Evolutionary conservation across 306 rosid genomes (phyloP), one percentile per base, ranked within the genome.

Genomic region (Erythrophleum fordii): DNA sequence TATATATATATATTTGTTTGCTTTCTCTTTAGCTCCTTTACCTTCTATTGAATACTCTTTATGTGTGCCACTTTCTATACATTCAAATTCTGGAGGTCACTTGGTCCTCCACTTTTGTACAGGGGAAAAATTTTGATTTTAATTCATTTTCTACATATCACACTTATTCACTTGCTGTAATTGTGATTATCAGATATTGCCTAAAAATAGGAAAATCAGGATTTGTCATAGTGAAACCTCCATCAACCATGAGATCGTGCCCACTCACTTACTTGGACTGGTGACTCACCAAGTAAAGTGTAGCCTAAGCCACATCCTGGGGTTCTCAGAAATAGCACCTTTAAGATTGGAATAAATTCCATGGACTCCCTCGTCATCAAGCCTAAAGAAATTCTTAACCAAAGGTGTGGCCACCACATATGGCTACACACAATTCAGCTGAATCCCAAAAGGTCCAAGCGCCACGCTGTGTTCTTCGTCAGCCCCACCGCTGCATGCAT

Each of bases 211-310:
- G 64, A 45, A 86, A 65, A 3, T 81, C 59, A 26, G 73, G 4
- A 12, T 82, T 80, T 0, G 49, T 55, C 3, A 78, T 48, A 0
- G 75, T 73, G 8, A 64, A 89, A 23, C 91, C 93, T 65, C 93
- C 95, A 65, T 89, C 90, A 0, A 91, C 31, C 39, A 87, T 16
- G 7, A 89, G 81, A 53, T 91, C 61, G 51, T 80, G 90, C 0
- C 96, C 91, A 74, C 88, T 86, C 0, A 91, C 91, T 34, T 67
- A 89, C 73, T 84, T 84, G 8, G 95, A 84, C 8, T 81, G 83
- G 51, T 91, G 89, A 49, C 90, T 80, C 2, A n/a, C 95, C 62
- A 91, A 56, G 64, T 81, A 91, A 5, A 89, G 79, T n/a, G 60
- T 12, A 1, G 60, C 60, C 11, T 20, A 3, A 53, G 28, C 60